Evolutionary conservation across 495 filamentous ascomycete species (phyloP), one percentile per base, ranked within the genome.

Genomic region (Choiromyces venosus): DNA sequence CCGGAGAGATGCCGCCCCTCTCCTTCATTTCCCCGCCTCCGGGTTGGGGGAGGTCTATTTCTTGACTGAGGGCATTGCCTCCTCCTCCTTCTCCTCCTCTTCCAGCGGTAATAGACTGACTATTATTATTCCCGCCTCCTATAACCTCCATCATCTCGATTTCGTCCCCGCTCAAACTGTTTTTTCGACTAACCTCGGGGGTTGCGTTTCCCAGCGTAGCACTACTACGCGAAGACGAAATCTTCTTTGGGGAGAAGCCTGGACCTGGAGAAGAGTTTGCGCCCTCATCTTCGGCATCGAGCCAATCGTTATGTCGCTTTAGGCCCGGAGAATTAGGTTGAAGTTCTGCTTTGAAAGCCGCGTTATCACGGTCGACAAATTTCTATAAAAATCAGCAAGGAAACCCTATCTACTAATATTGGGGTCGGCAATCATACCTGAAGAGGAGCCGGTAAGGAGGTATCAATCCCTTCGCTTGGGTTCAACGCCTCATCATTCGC

Each of bases 401-500:
- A 10, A 16, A 1, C 16, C 36, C 66, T 39, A 39, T 68, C 33
- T 14, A 37, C 35, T 37, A 25, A 21, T 39, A 36, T 68, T 19
- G n/a, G 8, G 66, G 16, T 36, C 19, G 42, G 52, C 36, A 66
- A 14, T 77, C 76, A 76, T 66, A 84, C 83, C 73, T 84, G 78
- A 37, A 84, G 74, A 19, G 82, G 40, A 40, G 71, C 73, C 66
- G 83, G 83, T n/a, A 84, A 69, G 39, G 70, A 71, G 10, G 70
- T 33, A 36, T 69, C 33, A 44, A 46, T 70, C 25, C 61, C 73
- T n/a, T 74, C 37, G 40, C 46, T 39, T 18, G 66, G 66, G 2
- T 76, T 68, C 75, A 84, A 76, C 21, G 83, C 83, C 35, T 80
- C 79, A 14, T 82, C 79, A 44, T 74, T 83, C 16, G 83, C 83